Percentiles rank a stretch among this genome's conserved stretches.
Evolutionary conservation across 23 red algal species (phyloP).

Genomic region (Cyanidioschyzon merolae): DNA sequence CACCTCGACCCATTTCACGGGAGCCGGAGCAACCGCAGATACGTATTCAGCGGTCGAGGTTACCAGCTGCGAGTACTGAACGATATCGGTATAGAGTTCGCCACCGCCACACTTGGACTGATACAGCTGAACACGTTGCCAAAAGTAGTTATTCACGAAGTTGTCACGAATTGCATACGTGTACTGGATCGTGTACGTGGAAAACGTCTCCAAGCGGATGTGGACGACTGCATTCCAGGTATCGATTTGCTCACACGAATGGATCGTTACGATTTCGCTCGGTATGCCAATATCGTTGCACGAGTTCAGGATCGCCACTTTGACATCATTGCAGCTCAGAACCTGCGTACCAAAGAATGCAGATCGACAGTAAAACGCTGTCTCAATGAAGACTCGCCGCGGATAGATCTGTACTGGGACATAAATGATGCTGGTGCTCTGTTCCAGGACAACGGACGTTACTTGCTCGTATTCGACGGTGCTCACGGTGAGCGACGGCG

Average conservation of each 20-base stretch:
- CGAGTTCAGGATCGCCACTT: neutral
- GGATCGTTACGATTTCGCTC: neutral
- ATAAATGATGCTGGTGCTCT: slow-evolving; percentile 10
- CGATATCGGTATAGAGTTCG: slow-evolving; percentile 8
- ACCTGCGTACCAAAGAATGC: neutral
- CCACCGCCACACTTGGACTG: neutral
- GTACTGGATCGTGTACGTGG: slow-evolving; percentile 15
- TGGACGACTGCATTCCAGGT: slow-evolving; percentile 1
- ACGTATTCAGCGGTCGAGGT: neutral
- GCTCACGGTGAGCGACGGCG: neutral
- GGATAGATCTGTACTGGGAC: slow-evolving; percentile 4
- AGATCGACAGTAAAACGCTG: slow-evolving; percentile 4
- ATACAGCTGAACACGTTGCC: slow-evolving; percentile 8
- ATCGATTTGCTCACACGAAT: neutral
- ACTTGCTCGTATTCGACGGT: neutral
- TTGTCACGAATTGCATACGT: slow-evolving; percentile 13
- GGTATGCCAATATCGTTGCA: slow-evolving; percentile 17
- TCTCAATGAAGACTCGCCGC: neutral
- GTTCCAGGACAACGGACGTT: neutral
- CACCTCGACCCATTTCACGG: slow-evolving; percentile 11
- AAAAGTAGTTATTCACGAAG: slow-evolving; percentile 17
- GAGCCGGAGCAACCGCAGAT: neutral
- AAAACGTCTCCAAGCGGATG: neutral
- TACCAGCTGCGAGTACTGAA: neutral
- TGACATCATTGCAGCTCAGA: neutral